Percentiles rank a stretch among this genome's conserved stretches.
Conservation (phyloP, 192 early-diverging fungal genomes). For the Backusella morwellensis region DNA sequence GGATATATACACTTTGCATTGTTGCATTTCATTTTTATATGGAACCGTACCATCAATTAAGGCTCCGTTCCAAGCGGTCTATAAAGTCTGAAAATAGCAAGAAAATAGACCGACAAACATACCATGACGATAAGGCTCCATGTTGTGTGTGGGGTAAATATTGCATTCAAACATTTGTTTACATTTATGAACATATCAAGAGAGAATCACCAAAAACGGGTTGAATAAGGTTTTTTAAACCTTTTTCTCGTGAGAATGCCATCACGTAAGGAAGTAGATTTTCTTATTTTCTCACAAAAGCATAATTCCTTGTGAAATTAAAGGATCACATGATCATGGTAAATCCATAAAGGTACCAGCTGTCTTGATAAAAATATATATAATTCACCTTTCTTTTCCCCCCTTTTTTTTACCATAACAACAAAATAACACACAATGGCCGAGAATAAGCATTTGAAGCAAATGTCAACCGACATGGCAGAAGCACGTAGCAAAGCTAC, state of each 20-base stretch:
- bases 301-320: constrained; percentile 5
- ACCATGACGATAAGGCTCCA: too few relatives aligned
- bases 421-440: neutral
- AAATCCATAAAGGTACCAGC: neutral
- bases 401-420: neutral
- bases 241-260: constrained; percentile 1
- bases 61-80: neutral
- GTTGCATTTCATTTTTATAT: too few relatives aligned
- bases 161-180: neutral
- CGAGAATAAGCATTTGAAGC: constrained; percentile 5
- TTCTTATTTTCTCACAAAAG: neutral
- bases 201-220: neutral
- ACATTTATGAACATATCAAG: neutral
- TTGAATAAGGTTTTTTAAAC: neutral
- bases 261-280: neutral
- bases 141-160: neutral
- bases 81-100: too few relatives aligned
- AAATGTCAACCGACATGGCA: constrained; percentile 45
- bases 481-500: constrained; percentile 66
- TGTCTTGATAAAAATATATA: neutral
- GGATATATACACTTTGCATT: neutral
- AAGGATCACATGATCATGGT: neutral
- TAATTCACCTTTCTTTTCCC: neutral
- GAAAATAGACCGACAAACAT: too few relatives aligned
- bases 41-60: neutral